Evolutionary conservation across 371 early-diverging fungal species (phyloP), one percentile per base, ranked within the genome.

Genomic region (Gilbertella persicaria): DNA sequence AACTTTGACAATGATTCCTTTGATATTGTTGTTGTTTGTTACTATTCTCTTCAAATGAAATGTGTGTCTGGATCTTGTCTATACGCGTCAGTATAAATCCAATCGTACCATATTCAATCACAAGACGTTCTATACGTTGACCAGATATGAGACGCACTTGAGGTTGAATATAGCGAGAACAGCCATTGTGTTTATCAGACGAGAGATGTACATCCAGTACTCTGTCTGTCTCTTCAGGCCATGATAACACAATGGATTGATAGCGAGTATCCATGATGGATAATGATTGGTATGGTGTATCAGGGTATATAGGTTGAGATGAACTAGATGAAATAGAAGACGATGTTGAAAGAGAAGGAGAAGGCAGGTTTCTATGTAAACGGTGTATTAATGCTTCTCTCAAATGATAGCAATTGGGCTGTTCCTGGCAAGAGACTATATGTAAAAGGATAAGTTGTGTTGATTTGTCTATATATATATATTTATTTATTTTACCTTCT

Each of bases 21-120:
- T 48, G 24, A 14, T 52, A 20, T 19, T 33, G 37, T 29, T 47
- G 40, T 26, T 26, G 44, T 12, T 44, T 30, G 17, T 23, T 26
- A 41, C 19, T 46, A 38, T 48, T 47, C 17, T 35, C 45, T 19
- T 53, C 6, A n/a, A 37, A 42, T 7, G 30, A 29, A 28, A 45
- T 25, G 45, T 29, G n/a, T 28, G 45, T 16, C 45, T 55, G 14
- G 28, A 24, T 42, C 24, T 30, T 36, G n/a, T 55, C 23, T 9
- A 49, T n/a, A 14, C 28, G 63, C 28, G 48, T 51, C 2, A 64
- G 43, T 20, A 57, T 28, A 64, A 71, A 71, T 13, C 67, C 50
- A 40, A 72, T 67, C 9, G 49, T 26, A 1, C 78, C 78, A 58
- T 73, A 73, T 4, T 71, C 61, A 21, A 77, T 66, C 9, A 58